These are phyloP conservation scores for Darksidea phi DNA, from an alignment of 495 filamentous ascomycete species.

Conservation along the genomic window DNA sequence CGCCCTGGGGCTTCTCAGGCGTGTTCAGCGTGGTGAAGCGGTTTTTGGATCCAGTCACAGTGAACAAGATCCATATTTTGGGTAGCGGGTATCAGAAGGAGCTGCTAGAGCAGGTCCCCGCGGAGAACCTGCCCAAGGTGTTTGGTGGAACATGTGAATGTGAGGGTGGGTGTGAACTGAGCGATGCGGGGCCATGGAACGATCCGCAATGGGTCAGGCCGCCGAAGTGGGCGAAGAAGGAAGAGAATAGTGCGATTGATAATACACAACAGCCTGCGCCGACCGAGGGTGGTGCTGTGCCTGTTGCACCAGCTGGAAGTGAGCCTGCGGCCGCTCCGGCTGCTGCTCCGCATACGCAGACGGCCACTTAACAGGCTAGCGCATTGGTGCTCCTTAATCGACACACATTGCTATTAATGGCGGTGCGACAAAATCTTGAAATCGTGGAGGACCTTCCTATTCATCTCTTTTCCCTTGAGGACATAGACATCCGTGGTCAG, in stretches of 20 bases:
- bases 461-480: no score
- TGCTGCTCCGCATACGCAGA: constrained; percentile 2
- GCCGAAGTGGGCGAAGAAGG: constrained; percentile 43
- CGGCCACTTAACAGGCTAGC: background rate
- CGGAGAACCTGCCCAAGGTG: constrained; percentile 82
- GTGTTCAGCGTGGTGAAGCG: constrained; percentile 83
- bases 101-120: constrained; percentile 77
- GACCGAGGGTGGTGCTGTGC: constrained; percentile 15
- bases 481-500: no score
- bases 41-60: constrained; percentile 95
- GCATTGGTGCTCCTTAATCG: no score
- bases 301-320: background rate
- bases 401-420: no score
- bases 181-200: constrained; percentile 90
- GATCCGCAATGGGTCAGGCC: constrained; percentile 68
- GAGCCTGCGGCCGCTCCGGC: constrained; percentile 5
- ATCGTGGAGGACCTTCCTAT: no score
- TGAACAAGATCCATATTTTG: constrained; percentile 91
- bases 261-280: constrained; percentile 25
- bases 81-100: constrained; percentile 78
- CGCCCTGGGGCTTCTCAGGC: constrained; percentile 85
- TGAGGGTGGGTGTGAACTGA: constrained; percentile 77
- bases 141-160: constrained; percentile 87
- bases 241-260: constrained; percentile 21
- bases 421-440: no score